These are phyloP conservation scores for Craspedostauros australis DNA, from an alignment of 108 stramenopile genomes.

Conservation along the genomic window DNA sequence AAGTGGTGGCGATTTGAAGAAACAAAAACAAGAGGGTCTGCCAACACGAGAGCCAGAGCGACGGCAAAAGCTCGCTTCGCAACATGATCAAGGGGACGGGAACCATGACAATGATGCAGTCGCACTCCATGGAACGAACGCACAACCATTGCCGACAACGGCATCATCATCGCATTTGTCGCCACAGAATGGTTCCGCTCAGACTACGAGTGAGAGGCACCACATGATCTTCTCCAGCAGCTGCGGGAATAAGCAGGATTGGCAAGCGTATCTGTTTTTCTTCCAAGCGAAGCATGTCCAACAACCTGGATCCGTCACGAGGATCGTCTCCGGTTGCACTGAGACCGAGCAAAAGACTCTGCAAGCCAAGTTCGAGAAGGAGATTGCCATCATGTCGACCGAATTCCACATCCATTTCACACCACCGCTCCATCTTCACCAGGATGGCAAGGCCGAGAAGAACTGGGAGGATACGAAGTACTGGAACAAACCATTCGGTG, in stretches of 20 bases:
- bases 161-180: too few species aligned
- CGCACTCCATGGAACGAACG: too few species aligned
- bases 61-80: too few species aligned
- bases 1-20: too few species aligned
- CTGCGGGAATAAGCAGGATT: conserved; percentile 73
- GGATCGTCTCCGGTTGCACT: conserved; percentile 74
- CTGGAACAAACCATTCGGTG: conserved; percentile 87
- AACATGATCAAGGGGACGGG: too few species aligned
- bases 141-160: too few species aligned
- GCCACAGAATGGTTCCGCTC: too few species aligned
- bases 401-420: conserved; percentile 68
- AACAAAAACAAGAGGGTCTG: too few species aligned
- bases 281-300: conserved; percentile 47
- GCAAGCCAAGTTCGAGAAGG: conserved; percentile 18
- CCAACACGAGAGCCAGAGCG: too few species aligned
- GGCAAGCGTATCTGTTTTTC: conserved; percentile 86
- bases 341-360: conserved; percentile 27
- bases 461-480: conserved; percentile 50
- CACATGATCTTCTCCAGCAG: conserved; percentile 69
- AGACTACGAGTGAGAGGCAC: too few species aligned
- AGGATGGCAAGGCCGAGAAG: conserved; percentile 24
- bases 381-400: conserved; percentile 32
- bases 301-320: conserved; percentile 78
- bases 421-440: too few species aligned
- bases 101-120: too few species aligned